phyloP scores from a whole-genome alignment of 179 eudicot genomes.

The Pouteria campechiana region DNA sequence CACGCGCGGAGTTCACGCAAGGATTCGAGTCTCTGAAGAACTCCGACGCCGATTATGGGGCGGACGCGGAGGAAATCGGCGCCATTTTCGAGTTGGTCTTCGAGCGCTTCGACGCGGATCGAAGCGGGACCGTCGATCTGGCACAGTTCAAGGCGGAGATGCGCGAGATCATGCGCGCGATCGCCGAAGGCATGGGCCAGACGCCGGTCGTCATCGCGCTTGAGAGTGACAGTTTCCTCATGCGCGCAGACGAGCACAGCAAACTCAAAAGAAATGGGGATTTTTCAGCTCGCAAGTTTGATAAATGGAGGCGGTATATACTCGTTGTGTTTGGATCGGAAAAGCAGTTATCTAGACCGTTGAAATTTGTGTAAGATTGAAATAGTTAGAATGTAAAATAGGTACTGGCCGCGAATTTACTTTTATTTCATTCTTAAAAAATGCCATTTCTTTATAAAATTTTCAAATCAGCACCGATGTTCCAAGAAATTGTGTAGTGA shows the following conservation, averaged over 20 bases:
- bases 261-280: no score
- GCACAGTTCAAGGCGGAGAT: conserved; percentile 6
- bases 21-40: background rate
- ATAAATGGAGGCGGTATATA: no score
- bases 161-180: conserved; percentile 6
- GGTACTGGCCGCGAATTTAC: no score
- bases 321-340: no score
- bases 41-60: background rate
- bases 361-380: no score
- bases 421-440: no score
- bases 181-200: conserved; percentile 8
- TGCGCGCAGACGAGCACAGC: conserved; percentile 9
- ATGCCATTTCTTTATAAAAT: no score
- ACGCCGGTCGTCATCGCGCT: conserved; percentile 8
- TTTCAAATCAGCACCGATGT: no score
- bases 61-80: conserved; percentile 6
- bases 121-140: conserved; percentile 11
- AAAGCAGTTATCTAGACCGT: no score
- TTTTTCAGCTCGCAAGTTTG: no score
- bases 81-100: conserved; percentile 6
- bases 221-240: conserved; percentile 6
- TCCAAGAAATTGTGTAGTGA: no score
- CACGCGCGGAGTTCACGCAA: background rate
- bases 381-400: no score
- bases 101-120: conserved; percentile 9